Conservation (phyloP, 1,284 basidiomycete genomes). For the Mycena sp. region DNA sequence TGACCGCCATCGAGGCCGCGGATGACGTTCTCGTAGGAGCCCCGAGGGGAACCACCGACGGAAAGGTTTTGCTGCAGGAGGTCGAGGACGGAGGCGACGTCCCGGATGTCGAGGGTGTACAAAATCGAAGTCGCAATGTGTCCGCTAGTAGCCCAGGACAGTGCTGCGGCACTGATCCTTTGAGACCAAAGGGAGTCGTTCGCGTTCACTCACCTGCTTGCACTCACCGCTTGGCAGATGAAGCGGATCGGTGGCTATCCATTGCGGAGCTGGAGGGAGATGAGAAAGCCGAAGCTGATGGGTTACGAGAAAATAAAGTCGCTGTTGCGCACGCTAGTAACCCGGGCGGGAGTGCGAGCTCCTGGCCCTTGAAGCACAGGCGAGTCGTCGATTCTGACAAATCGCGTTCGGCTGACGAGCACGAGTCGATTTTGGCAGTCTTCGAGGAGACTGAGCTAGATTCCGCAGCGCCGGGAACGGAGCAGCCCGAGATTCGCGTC, state of each 20-base stretch:
- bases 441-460: constrained; percentile 6
- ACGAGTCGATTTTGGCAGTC: background rate
- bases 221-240: no score
- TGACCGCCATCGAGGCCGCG: background rate
- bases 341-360: constrained; percentile 12
- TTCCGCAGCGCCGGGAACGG: background rate
- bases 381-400: background rate
- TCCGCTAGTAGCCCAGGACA: no score
- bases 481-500: constrained; percentile 4
- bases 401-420: background rate
- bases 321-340: constrained; percentile 17
- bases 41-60: background rate
- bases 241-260: no score
- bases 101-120: no score
- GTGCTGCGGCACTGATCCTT: no score
- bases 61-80: constrained; percentile 1
- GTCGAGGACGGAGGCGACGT: no score
- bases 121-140: no score
- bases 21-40: background rate
- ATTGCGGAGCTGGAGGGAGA: no score
- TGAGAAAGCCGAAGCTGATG: background rate
- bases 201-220: no score
- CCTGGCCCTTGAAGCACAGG: constrained; percentile 15
- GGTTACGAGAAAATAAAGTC: constrained; percentile 19
- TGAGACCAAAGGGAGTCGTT: no score